A percentile compares a stretch with the other conserved stretches of the same genome.
phyloP scores from a whole-genome alignment of 2,329 filamentous ascomycete species.

The Acrodontium crateriforme region DNA sequence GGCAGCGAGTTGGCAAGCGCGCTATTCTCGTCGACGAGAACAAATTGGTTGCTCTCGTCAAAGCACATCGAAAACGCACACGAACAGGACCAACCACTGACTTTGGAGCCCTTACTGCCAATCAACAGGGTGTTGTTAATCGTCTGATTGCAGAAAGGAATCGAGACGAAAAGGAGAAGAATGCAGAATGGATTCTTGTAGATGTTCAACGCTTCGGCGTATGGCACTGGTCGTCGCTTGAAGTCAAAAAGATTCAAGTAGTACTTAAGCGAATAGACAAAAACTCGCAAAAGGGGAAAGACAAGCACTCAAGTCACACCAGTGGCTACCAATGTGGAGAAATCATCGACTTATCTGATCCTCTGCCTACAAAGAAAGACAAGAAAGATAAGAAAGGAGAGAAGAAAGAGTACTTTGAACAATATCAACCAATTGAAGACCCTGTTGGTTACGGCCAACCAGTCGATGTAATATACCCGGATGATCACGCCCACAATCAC shows the following conservation, averaged over 20 bases:
- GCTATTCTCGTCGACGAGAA: slow-evolving; percentile 4
- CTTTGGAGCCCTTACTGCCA: slow-evolving; percentile 3
- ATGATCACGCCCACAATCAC: too few species aligned
- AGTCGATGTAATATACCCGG: too few species aligned
- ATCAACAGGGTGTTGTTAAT: slow-evolving; percentile 7
- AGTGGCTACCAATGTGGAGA: slow-evolving; percentile 3
- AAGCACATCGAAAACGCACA: slow-evolving; percentile 2
- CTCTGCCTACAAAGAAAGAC: slow-evolving; percentile 1
- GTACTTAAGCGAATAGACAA: slow-evolving; percentile 4
- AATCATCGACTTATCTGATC: slow-evolving; percentile 7
- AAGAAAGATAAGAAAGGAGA: slow-evolving; percentile 5
- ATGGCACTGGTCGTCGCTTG: slow-evolving; percentile 1
- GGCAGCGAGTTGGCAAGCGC: slow-evolving; percentile 6
- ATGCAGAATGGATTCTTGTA: slow-evolving; percentile 7
- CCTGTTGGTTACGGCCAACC: too few species aligned
- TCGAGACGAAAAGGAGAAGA: slow-evolving; percentile 4
- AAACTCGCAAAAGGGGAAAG: slow-evolving; percentile 1
- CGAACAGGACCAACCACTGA: slow-evolving; percentile 1
- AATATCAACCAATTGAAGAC: neutral
- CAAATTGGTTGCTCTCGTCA: slow-evolving; percentile 1
- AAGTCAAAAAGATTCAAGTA: slow-evolving; percentile 4
- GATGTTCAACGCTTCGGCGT: slow-evolving; percentile 4
- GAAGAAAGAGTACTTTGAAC: slow-evolving; percentile 2
- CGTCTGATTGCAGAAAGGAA: slow-evolving; percentile 6
- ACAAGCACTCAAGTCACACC: neutral